These are phyloP conservation scores for Microthlaspi erraticum DNA, from an alignment of 345 rosid species.

Conservation along the genomic window DNA sequence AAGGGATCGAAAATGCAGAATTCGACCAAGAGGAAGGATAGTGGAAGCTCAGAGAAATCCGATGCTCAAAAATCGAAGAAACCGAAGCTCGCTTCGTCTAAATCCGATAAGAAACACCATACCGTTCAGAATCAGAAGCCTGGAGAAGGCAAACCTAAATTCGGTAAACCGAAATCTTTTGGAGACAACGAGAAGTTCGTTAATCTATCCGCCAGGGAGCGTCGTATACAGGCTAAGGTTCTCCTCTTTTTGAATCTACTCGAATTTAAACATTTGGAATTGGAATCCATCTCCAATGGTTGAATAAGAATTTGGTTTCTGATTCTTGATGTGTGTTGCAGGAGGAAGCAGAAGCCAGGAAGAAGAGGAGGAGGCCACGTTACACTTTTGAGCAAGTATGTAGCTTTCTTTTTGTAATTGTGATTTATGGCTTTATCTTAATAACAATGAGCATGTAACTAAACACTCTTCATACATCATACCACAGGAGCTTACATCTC, in stretches of 20 bases:
- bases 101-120: constrained; percentile 15
- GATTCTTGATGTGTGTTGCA: constrained; percentile 37
- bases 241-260: background rate
- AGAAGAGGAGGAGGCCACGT: constrained; percentile 84
- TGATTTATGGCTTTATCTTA: too few species aligned
- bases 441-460: background rate
- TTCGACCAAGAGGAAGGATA: constrained; percentile 38
- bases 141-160: constrained; percentile 23
- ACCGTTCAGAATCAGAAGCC: constrained; percentile 11
- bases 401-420: background rate
- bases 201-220: constrained; percentile 39
- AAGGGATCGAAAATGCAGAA: constrained; percentile 27
- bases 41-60: constrained; percentile 27
- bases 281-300: background rate
- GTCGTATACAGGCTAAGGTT: constrained; percentile 44
- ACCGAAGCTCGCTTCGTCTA: constrained; percentile 33
- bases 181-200: constrained; percentile 24
- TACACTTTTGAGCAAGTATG: constrained; percentile 82
- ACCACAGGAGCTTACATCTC: constrained; percentile 84
- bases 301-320: background rate
- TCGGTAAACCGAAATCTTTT: constrained; percentile 19
- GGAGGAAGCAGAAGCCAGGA: constrained; percentile 84
- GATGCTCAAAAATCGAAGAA: constrained; percentile 39
- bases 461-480: constrained; percentile 11
- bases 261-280: background rate